Conservation (phyloP, 2,329 filamentous ascomycete species). For the Mollisiaceae sp. region DNA sequence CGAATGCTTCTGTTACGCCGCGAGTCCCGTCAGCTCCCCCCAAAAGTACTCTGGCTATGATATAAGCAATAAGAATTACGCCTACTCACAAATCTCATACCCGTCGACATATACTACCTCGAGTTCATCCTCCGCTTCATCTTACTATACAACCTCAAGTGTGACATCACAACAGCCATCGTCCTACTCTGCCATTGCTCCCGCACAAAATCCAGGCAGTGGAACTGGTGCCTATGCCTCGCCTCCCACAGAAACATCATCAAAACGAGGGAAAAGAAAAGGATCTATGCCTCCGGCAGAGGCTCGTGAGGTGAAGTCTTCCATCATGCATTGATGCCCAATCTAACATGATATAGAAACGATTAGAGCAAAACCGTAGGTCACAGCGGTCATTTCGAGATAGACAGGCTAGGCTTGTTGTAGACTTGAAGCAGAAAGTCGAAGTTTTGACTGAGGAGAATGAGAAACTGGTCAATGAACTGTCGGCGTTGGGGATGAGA, state of each 20-base stretch:
- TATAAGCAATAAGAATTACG: not conserved
- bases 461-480: not conserved
- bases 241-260: not conserved
- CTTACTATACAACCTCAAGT: not conserved
- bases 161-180: not conserved
- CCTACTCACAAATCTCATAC: not conserved
- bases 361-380: constrained; percentile 1
- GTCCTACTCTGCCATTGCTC: not conserved
- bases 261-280: constrained; percentile 3
- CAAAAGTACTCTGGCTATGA: not conserved
- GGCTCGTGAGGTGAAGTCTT: not conserved
- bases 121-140: not conserved
- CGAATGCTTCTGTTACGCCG: constrained; percentile 1
- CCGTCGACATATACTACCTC: not conserved
- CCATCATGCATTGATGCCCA: not conserved
- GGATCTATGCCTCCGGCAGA: constrained; percentile 4
- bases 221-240: not conserved
- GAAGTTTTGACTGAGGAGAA: not conserved
- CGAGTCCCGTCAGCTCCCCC: not conserved
- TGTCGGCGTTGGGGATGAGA: not conserved
- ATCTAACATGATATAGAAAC: not conserved
- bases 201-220: not conserved
- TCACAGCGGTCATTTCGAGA: constrained; percentile 2
- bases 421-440: constrained; percentile 5
- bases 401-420: not conserved